Percentiles rank a stretch among this genome's conserved stretches.
phyloP scores from a whole-genome alignment of 371 early-diverging fungal genomes.

The Saksenaea oblongispora region DNA sequence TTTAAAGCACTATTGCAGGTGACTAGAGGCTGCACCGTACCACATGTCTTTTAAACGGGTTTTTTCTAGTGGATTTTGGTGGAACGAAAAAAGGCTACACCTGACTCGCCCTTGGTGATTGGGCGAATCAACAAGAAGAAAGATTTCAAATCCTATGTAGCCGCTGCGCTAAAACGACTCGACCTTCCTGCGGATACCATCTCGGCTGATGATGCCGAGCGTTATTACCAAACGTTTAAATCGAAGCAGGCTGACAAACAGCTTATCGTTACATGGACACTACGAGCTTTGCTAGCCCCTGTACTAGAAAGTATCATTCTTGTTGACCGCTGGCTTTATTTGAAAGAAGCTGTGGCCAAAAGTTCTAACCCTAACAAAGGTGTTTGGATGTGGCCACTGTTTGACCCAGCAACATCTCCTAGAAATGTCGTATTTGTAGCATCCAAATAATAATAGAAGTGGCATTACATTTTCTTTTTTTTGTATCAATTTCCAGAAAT shows the following conservation, averaged over 20 bases:
- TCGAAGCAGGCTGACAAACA: constrained; percentile 49
- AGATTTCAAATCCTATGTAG: constrained; percentile 38
- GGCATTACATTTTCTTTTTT: constrained; percentile 1
- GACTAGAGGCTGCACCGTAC: background rate
- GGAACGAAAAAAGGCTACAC: constrained; percentile 53
- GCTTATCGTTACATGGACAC: constrained; percentile 78
- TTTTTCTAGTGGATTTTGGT: constrained; percentile 48
- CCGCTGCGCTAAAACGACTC: constrained; percentile 44
- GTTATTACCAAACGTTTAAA: constrained; percentile 35
- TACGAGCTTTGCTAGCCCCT: constrained; percentile 71
- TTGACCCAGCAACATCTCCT: constrained; percentile 40
- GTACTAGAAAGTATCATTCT: constrained; percentile 77
- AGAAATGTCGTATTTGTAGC: constrained; percentile 46
- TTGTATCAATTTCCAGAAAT: constrained; percentile 2
- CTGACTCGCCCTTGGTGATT: constrained; percentile 52
- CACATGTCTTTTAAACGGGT: background rate
- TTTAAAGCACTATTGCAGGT: constrained; percentile 73
- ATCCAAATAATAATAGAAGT: constrained; percentile 26
- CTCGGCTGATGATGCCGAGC: constrained; percentile 40
- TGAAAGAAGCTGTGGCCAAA: constrained; percentile 49
- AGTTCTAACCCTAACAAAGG: constrained; percentile 13
- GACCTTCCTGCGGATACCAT: constrained; percentile 40
- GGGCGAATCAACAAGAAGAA: constrained; percentile 61
- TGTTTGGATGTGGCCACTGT: constrained; percentile 48
- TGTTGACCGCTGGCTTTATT: constrained; percentile 71